A percentile compares a stretch with the other conserved stretches of the same genome.
phyloP scores from a whole-genome alignment of 2,329 filamentous ascomycete species.

The Proliferodiscus dingleyae region DNA sequence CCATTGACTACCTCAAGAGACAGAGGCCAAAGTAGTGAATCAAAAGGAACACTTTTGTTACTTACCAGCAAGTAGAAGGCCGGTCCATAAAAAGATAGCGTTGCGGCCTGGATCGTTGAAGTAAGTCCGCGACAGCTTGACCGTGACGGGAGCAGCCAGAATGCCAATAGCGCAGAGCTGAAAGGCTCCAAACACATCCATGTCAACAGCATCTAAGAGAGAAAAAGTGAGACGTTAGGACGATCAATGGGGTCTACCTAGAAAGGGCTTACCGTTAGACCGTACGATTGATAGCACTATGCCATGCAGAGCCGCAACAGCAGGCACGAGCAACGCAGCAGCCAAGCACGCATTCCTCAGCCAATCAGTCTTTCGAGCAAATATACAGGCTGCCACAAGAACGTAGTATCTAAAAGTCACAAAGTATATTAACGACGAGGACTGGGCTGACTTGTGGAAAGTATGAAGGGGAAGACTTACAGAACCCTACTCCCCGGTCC shows the following conservation, averaged over 20 bases:
- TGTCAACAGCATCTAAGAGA: slow-evolving; percentile 60
- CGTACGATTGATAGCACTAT: slow-evolving; percentile 50
- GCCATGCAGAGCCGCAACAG: slow-evolving; percentile 58
- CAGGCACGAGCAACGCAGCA: slow-evolving; percentile 57
- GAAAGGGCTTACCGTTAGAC: neutral
- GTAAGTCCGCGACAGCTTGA: slow-evolving; percentile 57
- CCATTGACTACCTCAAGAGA: too few species aligned
- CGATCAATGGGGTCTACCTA: too few species aligned
- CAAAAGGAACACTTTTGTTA: too few species aligned
- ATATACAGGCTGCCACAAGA: slow-evolving; percentile 56
- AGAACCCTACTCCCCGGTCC: slow-evolving; percentile 49
- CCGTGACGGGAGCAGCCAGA: slow-evolving; percentile 57
- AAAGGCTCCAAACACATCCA: slow-evolving; percentile 65
- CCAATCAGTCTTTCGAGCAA: slow-evolving; percentile 59
- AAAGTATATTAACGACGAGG: neutral
- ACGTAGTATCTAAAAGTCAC: slow-evolving; percentile 51
- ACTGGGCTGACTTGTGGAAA: neutral
- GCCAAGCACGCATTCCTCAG: slow-evolving; percentile 59
- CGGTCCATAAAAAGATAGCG: slow-evolving; percentile 62
- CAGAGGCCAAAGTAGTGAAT: too few species aligned
- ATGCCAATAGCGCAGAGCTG: slow-evolving; percentile 64
- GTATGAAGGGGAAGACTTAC: slow-evolving; percentile 32
- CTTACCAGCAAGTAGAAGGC: slow-evolving; percentile 54
- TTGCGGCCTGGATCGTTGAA: slow-evolving; percentile 60
- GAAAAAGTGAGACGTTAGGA: too few species aligned